Evolutionary conservation across 2,329 filamentous ascomycete species (phyloP).

Genomic region (Diaporthe nobilis): DNA sequence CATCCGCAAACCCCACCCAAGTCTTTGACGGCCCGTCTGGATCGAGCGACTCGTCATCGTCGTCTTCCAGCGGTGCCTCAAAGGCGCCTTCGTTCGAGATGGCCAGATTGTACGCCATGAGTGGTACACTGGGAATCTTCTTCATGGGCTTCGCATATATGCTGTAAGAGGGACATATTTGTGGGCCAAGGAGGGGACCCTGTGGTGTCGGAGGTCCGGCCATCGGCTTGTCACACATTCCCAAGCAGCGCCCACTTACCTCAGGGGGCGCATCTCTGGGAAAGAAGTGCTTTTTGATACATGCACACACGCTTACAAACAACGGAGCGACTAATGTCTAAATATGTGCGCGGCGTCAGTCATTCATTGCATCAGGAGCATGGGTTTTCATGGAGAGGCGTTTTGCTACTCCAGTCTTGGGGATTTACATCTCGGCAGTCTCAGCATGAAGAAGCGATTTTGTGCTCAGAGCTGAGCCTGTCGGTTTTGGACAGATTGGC

Average conservation of each 20-base stretch:
- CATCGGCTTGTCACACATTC: neutral
- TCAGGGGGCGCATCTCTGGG: neutral
- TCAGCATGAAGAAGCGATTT: conserved; percentile 23
- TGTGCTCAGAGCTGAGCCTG: neutral
- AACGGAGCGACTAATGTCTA: conserved; percentile 28
- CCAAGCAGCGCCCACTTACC: neutral
- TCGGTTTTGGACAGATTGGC: neutral
- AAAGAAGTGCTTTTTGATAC: neutral
- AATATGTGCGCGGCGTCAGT: conserved; percentile 26
- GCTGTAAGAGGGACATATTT: conserved; percentile 23
- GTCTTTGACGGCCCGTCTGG: conserved; percentile 55
- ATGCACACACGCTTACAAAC: conserved; percentile 12
- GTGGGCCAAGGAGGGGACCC: neutral
- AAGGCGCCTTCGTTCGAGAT: conserved; percentile 31
- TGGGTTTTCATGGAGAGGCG: conserved; percentile 11
- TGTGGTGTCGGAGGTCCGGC: conserved; percentile 20
- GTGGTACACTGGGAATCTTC: conserved; percentile 38
- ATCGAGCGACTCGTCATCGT: conserved; percentile 9
- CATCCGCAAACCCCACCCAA: conserved; percentile 49
- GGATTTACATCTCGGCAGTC: neutral
- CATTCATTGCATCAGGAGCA: conserved; percentile 28
- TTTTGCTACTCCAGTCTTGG: neutral
- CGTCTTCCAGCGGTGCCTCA: conserved; percentile 29
- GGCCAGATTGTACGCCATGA: conserved; percentile 38
- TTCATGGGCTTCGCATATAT: conserved; percentile 40